Conservation (phyloP, 148 eudicot species). For the Persicaria tinctoria region DNA sequence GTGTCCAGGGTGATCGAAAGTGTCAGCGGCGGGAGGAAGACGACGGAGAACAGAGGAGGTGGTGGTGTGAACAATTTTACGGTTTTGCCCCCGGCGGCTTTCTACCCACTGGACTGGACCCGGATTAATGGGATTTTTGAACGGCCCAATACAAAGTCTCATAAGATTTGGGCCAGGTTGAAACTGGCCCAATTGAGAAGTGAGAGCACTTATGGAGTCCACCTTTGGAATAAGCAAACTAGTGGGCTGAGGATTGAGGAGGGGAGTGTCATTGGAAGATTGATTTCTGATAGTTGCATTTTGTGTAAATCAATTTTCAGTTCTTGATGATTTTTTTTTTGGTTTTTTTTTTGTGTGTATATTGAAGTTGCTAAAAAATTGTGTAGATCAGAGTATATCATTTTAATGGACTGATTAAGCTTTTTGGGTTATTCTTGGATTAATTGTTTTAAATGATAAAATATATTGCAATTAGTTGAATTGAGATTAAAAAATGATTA, state of each 20-base stretch:
- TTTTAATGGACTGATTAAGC: background rate
- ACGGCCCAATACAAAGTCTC: conserved; percentile 15
- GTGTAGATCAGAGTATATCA: background rate
- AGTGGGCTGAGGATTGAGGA: conserved; percentile 39
- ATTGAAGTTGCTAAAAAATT: background rate
- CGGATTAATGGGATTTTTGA: conserved; percentile 26
- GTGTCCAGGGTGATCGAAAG: conserved; percentile 45
- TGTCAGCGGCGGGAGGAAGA: background rate
- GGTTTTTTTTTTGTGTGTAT: background rate
- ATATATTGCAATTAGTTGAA: too few relatives aligned
- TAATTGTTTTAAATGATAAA: too few relatives aligned
- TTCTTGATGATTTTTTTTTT: background rate
- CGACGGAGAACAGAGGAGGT: background rate
- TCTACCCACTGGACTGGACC: conserved; percentile 60
- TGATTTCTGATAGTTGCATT: conserved; percentile 47
- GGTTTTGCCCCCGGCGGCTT: conserved; percentile 45
- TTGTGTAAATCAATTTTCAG: conserved; percentile 29
- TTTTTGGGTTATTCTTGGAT: background rate
- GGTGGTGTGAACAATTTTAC: conserved; percentile 23
- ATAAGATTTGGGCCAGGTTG: conserved; percentile 31
- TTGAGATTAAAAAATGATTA: too few relatives aligned
- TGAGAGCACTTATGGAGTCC: conserved; percentile 45
- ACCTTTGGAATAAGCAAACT: conserved; percentile 66
- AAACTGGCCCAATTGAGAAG: conserved; percentile 22
- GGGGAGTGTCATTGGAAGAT: conserved; percentile 43